Percentiles rank a stretch among this genome's conserved stretches.
Evolutionary conservation across 352 stramenopile species (phyloP).

Genomic region (Thraustochytrium sp.): DNA sequence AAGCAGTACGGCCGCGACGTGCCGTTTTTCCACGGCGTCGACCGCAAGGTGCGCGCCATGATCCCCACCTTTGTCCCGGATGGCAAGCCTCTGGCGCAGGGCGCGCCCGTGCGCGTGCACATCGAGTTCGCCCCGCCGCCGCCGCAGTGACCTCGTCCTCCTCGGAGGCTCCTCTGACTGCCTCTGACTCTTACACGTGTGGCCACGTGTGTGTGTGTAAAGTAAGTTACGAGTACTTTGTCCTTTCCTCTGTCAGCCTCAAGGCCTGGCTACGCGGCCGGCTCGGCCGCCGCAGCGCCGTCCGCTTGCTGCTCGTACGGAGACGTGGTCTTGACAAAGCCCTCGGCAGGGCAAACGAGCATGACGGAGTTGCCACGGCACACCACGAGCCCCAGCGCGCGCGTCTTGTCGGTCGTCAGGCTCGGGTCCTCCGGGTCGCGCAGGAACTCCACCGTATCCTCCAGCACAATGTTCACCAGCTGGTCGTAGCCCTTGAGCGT

Average conservation of each 20-base stretch:
- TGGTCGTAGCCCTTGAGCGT: conserved; percentile 91
- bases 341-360: conserved; percentile 65
- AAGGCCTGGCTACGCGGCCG: neutral
- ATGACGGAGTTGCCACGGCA: conserved; percentile 69
- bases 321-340: conserved; percentile 66
- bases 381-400: conserved; percentile 85
- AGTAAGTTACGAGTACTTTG: no score
- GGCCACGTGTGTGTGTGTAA: no score
- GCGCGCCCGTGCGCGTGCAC: neutral
- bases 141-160: no score
- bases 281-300: neutral
- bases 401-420: conserved; percentile 76
- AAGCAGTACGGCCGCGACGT: neutral
- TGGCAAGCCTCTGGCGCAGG: neutral
- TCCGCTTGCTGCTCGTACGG: conserved; percentile 51
- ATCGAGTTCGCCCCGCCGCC: neutral
- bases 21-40: neutral
- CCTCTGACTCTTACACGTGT: no score
- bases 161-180: no score
- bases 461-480: conserved; percentile 92
- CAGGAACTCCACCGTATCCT: conserved; percentile 90
- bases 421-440: conserved; percentile 70
- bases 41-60: neutral
- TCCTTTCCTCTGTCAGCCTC: no score
- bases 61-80: neutral